Base-by-base conservation (phyloP, 2,329 filamentous ascomycete species). In the Colletotrichum sp. region DNA sequence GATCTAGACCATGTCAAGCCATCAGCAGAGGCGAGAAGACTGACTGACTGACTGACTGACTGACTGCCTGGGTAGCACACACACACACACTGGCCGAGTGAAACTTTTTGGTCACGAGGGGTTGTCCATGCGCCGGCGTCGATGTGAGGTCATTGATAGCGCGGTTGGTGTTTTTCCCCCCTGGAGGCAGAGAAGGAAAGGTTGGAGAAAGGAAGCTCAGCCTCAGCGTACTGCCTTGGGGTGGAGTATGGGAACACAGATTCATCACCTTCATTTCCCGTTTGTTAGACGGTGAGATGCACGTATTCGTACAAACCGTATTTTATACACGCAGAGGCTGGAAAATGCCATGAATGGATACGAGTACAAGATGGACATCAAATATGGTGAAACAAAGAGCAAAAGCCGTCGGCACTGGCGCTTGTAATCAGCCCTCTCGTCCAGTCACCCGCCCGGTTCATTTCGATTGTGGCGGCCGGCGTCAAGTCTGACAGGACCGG, bases 221-320 rank as follows among this genome's bases (percentile, higher is more conserved):
- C 60, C 60, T 64, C 60, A 30, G 3, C 12, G n/a, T 57, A 30
- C 66, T 59, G 59, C 67, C 39, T 71, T 65, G 52, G 36, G 64
- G n/a, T 16, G 39, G 5, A 44, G 39, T 71, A 71, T 24, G 57
- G 18, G 30, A 1, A 36, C 15, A 36, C 28, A 16, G 32, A 48
- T 39, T 60, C 60, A 60, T 71, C 68, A 71, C 18, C 59, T 22
- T 57, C 57, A 64, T 71, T 75, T 71, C 68, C 67, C 72, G 16
- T 48, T 2, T 34, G 30, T 26, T 28, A 1, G 13, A 18, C 22
- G 2, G 39, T 48, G 39, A 39, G 60, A 15, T n/a, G 39, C 39
- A 10, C 30, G 28, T 66, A 10, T 30, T 52, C 18, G 65, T 65
- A 44, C 36, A 34, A 65, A 65, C 18, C 18, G 22, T 68, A 62